A percentile compares a stretch with the other conserved stretches of the same genome.
phyloP scores from a whole-genome alignment of 768 basidiomycete species.

The Psilocybe cyanescens region DNA sequence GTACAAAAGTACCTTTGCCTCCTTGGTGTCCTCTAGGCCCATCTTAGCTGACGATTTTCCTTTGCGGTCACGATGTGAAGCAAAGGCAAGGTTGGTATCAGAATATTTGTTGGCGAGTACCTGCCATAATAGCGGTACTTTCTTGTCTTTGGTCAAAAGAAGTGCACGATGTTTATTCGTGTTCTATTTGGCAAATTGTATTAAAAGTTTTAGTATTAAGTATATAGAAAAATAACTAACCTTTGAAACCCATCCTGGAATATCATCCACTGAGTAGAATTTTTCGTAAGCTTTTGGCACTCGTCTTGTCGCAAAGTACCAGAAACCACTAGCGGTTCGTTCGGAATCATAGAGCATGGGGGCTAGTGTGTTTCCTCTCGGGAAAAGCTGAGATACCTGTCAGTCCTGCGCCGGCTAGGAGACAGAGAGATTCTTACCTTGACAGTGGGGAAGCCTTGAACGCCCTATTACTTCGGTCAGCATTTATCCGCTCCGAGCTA shows the following conservation, averaged over 20 bases:
- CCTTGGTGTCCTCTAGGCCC: slow-evolving; percentile 61
- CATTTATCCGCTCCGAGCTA: neutral
- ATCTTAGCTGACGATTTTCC: slow-evolving; percentile 60
- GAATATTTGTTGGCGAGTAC: slow-evolving; percentile 76
- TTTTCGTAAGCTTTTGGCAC: slow-evolving; percentile 75
- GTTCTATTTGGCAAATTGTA: slow-evolving; percentile 20
- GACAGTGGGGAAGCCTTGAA: slow-evolving; percentile 93
- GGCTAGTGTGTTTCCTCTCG: slow-evolving; percentile 66
- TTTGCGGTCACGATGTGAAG: slow-evolving; percentile 65
- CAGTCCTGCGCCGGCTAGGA: neutral
- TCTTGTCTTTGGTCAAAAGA: slow-evolving; percentile 75
- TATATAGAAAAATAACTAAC: slow-evolving; percentile 40
- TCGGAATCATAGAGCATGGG: slow-evolving; percentile 74
- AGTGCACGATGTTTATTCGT: slow-evolving; percentile 58
- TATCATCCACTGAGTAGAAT: slow-evolving; percentile 57
- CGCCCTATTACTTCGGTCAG: slow-evolving; percentile 38
- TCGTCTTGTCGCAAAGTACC: slow-evolving; percentile 74
- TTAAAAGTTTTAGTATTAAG: neutral
- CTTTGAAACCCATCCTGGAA: slow-evolving; percentile 69
- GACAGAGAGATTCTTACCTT: slow-evolving; percentile 52
- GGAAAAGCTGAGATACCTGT: slow-evolving; percentile 59
- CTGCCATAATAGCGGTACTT: slow-evolving; percentile 80
- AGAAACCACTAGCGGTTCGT: slow-evolving; percentile 72
- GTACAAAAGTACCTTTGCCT: slow-evolving; percentile 75
- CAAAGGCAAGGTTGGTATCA: slow-evolving; percentile 60